Evolutionary conservation across 1,284 basidiomycete genomes (phyloP), one percentile per base, ranked within the genome.

Genomic region (Pseudomicrostroma phylloplanum): DNA sequence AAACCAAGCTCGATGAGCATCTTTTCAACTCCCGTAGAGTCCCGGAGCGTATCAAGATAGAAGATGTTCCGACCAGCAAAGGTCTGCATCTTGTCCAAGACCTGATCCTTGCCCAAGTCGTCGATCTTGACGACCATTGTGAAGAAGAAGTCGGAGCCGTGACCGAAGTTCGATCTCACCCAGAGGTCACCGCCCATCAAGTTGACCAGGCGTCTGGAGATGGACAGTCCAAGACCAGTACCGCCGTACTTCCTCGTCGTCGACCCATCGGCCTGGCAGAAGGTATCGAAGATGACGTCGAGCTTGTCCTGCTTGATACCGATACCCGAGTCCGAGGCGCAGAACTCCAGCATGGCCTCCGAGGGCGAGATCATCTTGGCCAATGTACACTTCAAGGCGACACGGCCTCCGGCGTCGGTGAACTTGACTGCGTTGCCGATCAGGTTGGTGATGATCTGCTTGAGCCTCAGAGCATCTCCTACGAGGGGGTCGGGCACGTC

Each of bases 121-220:
- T 80, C 78, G 39, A 72, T 64, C 68, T 77, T 74, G 58, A 79
- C 78, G 21, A 77, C 68, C 69, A 93, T 91, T 25, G 91, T 93
- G 83, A 97, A 98, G 87, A 90, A 96, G 86, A 98, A 99, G 80
- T 90, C 89, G 79, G 89, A 91, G 15, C 96, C 96, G 73, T 90
- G 89, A 57, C 89, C 86, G 68, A 82, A 83, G 56, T 96, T 91
- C 65, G 87, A 89, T 80, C 96, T 90, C 55, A 99, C 96, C 96
- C 96, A 98, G 83, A 99, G 90, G 76, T 96, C 92, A 62, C 96
- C 96, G 73, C 90, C 87, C 96, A 99, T 99, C 69, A 98, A 87
- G 67, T 89, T 90, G 56, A 97, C 94, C 21, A 99, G 87, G 0
- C 94, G 88, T 75, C 97, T 77, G 46, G 81, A 82, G 64, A 82